A percentile compares a stretch with the other conserved stretches of the same genome.
phyloP scores from a whole-genome alignment of 2,329 filamentous ascomycete genomes.

The Aspergillus bombycis region DNA sequence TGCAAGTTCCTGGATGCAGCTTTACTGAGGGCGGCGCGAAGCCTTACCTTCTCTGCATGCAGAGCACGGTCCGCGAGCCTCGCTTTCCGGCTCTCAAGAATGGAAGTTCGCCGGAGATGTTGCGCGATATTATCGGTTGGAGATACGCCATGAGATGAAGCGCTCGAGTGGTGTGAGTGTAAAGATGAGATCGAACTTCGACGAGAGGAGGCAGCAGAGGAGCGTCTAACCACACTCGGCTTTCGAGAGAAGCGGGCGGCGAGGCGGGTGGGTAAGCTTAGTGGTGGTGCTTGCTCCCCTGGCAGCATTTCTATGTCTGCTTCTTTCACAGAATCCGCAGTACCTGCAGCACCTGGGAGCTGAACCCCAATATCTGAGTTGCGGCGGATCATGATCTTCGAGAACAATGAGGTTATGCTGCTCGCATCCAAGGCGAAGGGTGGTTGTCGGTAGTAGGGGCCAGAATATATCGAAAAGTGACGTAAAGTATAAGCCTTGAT shows the following conservation, averaged over 20 bases:
- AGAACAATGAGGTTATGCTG: slow-evolving; percentile 31
- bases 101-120: slow-evolving; percentile 66
- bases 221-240: slow-evolving; percentile 58
- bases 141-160: slow-evolving; percentile 51
- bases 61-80: slow-evolving; percentile 66
- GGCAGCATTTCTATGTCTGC: slow-evolving; percentile 49
- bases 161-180: slow-evolving; percentile 62
- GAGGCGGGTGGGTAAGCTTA: slow-evolving; percentile 62
- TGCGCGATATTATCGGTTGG: slow-evolving; percentile 65
- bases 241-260: slow-evolving; percentile 64
- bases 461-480: neutral
- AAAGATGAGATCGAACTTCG: slow-evolving; percentile 67
- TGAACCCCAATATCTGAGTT: slow-evolving; percentile 48
- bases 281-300: slow-evolving; percentile 40
- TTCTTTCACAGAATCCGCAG: slow-evolving; percentile 30
- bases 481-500: slow-evolving; percentile 5
- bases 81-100: slow-evolving; percentile 66
- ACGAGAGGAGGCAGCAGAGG: slow-evolving; percentile 65
- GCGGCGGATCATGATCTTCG: slow-evolving; percentile 42
- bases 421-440: slow-evolving; percentile 50
- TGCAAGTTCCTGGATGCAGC: slow-evolving; percentile 59
- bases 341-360: slow-evolving; percentile 37
- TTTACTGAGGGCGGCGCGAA: slow-evolving; percentile 65
- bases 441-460: slow-evolving; percentile 19
- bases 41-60: slow-evolving; percentile 67